These are phyloP conservation scores for Albifimbria verrucaria DNA, from an alignment of 2,329 filamentous ascomycete genomes.

Conservation along the genomic window DNA sequence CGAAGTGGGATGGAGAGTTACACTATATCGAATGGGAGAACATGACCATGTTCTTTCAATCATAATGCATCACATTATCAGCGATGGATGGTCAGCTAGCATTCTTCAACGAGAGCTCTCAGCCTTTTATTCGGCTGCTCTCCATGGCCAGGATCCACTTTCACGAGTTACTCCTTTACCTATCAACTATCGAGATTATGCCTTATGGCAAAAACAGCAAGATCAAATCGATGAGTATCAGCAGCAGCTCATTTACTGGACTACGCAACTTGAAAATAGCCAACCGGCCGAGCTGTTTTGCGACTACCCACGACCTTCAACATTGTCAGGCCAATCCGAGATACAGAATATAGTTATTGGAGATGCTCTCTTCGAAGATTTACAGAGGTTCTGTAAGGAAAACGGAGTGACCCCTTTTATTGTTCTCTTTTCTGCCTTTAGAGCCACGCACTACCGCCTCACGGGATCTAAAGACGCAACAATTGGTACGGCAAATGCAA, in stretches of 20 bases:
- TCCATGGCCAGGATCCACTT: slow-evolving; percentile 10
- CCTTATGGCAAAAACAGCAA: slow-evolving; percentile 13
- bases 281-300: slow-evolving; percentile 8
- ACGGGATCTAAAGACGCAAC: slow-evolving; percentile 16
- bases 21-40: slow-evolving; percentile 3
- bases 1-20: slow-evolving; percentile 14
- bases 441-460: slow-evolving; percentile 18
- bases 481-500: slow-evolving; percentile 15
- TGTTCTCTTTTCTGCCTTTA: slow-evolving; percentile 17
- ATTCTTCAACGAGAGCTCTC: slow-evolving; percentile 10
- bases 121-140: slow-evolving; percentile 10
- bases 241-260: slow-evolving; percentile 14
- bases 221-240: slow-evolving; percentile 8
- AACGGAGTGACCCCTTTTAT: slow-evolving; percentile 5
- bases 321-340: slow-evolving; percentile 8
- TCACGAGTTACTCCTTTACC: slow-evolving; percentile 12
- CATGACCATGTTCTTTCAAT: slow-evolving; percentile 11
- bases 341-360: slow-evolving; percentile 6
- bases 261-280: slow-evolving; percentile 2
- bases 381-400: slow-evolving; percentile 10
- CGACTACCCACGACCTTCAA: slow-evolving; percentile 8
- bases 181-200: slow-evolving; percentile 21
- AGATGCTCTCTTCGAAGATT: slow-evolving; percentile 1
- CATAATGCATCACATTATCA: slow-evolving; percentile 19
- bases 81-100: slow-evolving; percentile 19